Evolutionary conservation across 2,329 filamentous ascomycete genomes (phyloP), one percentile per base, ranked within the genome.

Genomic region (Phaeosphaeria sp.): DNA sequence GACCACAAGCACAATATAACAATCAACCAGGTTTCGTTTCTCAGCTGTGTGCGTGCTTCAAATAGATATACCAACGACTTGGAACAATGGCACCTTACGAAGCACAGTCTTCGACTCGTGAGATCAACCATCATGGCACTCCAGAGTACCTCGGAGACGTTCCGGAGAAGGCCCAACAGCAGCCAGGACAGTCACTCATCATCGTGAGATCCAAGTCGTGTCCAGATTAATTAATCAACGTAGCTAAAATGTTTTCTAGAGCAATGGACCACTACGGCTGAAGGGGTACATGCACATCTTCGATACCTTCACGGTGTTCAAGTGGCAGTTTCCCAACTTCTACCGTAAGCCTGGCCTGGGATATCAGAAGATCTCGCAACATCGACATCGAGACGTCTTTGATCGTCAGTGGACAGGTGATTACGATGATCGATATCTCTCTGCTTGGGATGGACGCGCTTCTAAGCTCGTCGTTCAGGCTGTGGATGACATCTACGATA

Each of bases 371-470:
- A 54, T 68, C 6, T 56, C 55, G 6, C 56, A 60, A 4, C 46
- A 71, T 51, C 65, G 68, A 13, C 68, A 73, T 51, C 49, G 61
- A 17, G 69, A 73, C 50, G 51, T 59, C 21, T 68, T 73, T 24
- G 65, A 69, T 15, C 63, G 69, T 30, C 57, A 67, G 48, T 70
- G 69, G 67, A 51, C 59, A 1, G 65, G 68, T 2, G 63, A 73
- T 40, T 68, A 69, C 33, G 72, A 72, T 30, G 73, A 75, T 36
- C 68, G 71, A 2, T 75, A 74, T 42, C 63, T 75, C 17, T 73
- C 70, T 8, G 60, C 69, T 0, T 73, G 55, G 51, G 72, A 75
- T 40, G 73, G 72, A 3, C 69, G 66, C 25, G 53, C 71, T 6
- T 69, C 68, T 1, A 71, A 72, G 42, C 61, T 75, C 2, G 63